phyloP scores from a whole-genome alignment of 2,329 filamentous ascomycete species.

The Neophaeococcomyces mojaviensis region DNA sequence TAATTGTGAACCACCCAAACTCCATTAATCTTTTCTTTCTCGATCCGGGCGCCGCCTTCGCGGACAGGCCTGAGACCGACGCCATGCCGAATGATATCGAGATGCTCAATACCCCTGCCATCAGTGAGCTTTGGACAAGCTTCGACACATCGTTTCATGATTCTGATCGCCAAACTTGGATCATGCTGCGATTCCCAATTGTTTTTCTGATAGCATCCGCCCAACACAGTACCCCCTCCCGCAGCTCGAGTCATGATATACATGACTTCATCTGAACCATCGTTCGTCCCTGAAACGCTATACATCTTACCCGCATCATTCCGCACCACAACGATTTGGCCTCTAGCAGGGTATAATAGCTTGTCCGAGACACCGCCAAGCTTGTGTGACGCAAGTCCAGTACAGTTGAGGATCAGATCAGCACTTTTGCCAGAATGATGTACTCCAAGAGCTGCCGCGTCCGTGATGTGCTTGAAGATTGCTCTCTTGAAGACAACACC shows the following conservation, averaged over 20 bases:
- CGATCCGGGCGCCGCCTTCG: conserved; percentile 65
- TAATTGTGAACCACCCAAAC: conserved; percentile 56
- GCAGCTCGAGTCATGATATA: conserved; percentile 77
- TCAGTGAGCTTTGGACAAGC: conserved; percentile 57
- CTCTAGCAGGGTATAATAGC: conserved; percentile 66
- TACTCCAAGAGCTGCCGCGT: conserved; percentile 57
- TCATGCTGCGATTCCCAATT: conserved; percentile 76
- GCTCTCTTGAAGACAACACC: conserved; percentile 62
- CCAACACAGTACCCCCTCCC: conserved; percentile 75
- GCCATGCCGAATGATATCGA: conserved; percentile 71
- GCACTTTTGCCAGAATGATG: conserved; percentile 53
- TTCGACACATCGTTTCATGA: conserved; percentile 70
- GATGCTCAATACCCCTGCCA: conserved; percentile 61
- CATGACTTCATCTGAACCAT: conserved; percentile 61
- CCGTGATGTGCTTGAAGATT: conserved; percentile 60
- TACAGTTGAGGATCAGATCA: conserved; percentile 74
- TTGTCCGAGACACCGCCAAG: conserved; percentile 76
- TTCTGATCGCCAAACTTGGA: conserved; percentile 68
- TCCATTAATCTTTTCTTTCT: conserved; percentile 60
- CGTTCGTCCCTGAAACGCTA: conserved; percentile 63
- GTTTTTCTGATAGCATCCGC: conserved; percentile 73
- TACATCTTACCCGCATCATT: conserved; percentile 69
- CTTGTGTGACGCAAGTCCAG: conserved; percentile 65
- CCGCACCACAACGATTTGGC: conserved; percentile 75
- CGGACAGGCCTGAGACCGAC: conserved; percentile 74